phyloP scores from a whole-genome alignment of 75 land plant species.

The Picea glauca region DNA sequence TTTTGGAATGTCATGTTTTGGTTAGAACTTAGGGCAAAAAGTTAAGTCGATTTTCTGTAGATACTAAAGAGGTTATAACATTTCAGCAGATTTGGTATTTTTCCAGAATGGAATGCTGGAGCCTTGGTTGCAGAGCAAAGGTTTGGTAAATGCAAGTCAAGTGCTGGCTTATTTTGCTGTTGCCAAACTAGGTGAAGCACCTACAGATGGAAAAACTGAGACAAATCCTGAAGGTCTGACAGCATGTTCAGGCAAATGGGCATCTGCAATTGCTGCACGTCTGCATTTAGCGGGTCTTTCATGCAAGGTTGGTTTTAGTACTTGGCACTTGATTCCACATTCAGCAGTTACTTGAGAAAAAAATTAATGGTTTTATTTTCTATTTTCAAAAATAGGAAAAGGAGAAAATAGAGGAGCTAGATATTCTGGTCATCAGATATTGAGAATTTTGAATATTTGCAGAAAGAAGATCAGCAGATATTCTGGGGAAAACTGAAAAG shows the following conservation, averaged over 20 bases:
- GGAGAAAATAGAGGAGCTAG: neutral
- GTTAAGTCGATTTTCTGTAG: neutral
- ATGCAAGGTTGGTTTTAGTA: constrained; percentile 62
- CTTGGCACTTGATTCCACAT: neutral
- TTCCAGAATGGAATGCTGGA: constrained; percentile 99
- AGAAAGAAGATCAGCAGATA: too few relatives aligned
- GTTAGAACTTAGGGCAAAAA: constrained; percentile 1
- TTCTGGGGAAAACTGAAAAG: too few relatives aligned
- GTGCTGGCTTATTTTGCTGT: constrained; percentile 97
- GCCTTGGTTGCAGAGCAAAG: constrained; percentile 87
- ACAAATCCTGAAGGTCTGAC: constrained; percentile 96
- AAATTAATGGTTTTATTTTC: too few relatives aligned
- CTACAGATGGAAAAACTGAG: constrained; percentile 96
- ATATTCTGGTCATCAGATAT: neutral
- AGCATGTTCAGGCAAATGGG: constrained; percentile 97
- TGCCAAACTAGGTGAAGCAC: constrained; percentile 88
- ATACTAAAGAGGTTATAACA: constrained; percentile 14
- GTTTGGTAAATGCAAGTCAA: constrained; percentile 66
- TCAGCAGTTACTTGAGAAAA: neutral
- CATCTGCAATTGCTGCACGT: constrained; percentile 74
- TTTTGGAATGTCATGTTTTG: neutral
- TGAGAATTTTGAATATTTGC: too few relatives aligned
- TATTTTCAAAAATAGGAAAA: neutral
- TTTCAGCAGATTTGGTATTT: constrained; percentile 92
- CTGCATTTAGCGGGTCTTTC: constrained; percentile 79